These are phyloP conservation scores for Sarcocystis neurona DNA, from an alignment of 169 alveolate species.

Conservation along the genomic window DNA sequence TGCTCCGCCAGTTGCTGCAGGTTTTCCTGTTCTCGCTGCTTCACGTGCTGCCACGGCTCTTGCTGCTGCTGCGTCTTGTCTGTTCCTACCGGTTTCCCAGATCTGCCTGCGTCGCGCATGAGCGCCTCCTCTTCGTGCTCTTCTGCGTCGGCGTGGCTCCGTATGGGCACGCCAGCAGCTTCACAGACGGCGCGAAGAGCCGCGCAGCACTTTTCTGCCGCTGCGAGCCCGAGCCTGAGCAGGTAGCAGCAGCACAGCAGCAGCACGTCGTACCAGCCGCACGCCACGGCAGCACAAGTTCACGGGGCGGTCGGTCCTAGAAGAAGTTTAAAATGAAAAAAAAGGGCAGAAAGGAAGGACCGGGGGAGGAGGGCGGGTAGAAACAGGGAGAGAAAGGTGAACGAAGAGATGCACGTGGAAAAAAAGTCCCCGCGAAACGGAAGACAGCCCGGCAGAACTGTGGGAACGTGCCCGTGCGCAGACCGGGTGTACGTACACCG, in stretches of 20 bases:
- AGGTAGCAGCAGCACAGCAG: too few relatives aligned
- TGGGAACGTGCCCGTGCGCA: not conserved
- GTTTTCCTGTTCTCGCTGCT: not conserved
- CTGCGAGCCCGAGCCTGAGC: too few relatives aligned
- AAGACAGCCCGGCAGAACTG: too few relatives aligned
- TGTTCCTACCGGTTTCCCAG: not conserved
- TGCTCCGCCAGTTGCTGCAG: not conserved
- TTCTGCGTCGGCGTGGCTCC: not conserved
- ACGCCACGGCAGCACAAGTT: too few relatives aligned
- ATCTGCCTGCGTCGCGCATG: not conserved
- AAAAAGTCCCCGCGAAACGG: too few relatives aligned
- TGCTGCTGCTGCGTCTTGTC: not conserved
- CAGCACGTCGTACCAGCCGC: too few relatives aligned
- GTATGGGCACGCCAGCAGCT: not conserved
- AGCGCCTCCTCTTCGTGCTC: not conserved
- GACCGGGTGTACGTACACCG: not conserved
- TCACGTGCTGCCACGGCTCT: not conserved
- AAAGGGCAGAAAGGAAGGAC: too few relatives aligned
- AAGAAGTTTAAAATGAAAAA: too few relatives aligned
- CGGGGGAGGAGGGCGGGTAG: too few relatives aligned
- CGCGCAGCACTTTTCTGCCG: conserved; percentile 22
- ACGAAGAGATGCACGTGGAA: too few relatives aligned
- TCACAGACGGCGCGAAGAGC: not conserved
- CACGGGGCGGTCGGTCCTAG: too few relatives aligned
- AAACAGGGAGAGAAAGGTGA: too few relatives aligned